These are phyloP conservation scores for Penicillium frequentans DNA, from an alignment of 2,329 filamentous ascomycete species.

Conservation along the genomic window DNA sequence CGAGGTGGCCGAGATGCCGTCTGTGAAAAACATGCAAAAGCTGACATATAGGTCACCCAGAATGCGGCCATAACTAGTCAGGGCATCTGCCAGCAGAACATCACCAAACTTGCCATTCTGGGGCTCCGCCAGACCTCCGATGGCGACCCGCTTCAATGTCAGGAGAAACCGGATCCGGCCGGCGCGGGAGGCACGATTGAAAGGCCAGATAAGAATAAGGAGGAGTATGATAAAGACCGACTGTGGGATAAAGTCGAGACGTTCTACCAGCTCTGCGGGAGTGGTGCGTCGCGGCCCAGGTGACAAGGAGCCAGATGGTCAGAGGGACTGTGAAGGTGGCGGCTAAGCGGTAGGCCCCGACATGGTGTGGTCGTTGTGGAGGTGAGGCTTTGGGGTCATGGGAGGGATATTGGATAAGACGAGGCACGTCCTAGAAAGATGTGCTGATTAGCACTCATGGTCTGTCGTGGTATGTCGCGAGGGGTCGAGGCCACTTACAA, in stretches of 20 bases:
- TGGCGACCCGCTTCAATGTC: constrained; percentile 72
- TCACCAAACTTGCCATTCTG: constrained; percentile 94
- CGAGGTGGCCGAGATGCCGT: constrained; percentile 70
- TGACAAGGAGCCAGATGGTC: constrained; percentile 69
- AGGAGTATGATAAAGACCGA: constrained; percentile 74
- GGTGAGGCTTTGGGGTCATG: constrained; percentile 38
- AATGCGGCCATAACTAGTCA: constrained; percentile 93
- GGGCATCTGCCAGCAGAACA: constrained; percentile 85
- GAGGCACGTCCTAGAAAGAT: constrained; percentile 67
- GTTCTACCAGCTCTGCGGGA: constrained; percentile 66
- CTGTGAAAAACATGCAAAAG: constrained; percentile 84
- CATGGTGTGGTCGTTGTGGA: constrained; percentile 71
- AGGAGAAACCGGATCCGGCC: constrained; percentile 75
- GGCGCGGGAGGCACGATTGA: constrained; percentile 65
- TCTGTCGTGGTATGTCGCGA: neutral
- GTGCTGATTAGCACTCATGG: neutral
- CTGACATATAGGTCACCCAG: constrained; percentile 86
- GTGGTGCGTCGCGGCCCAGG: constrained; percentile 79
- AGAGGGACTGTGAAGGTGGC: constrained; percentile 73
- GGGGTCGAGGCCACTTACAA: constrained; percentile 53
- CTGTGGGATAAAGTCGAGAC: constrained; percentile 84
- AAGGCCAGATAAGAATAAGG: constrained; percentile 69
- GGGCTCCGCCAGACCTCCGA: constrained; percentile 83
- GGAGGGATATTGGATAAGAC: constrained; percentile 80
- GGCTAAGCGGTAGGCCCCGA: constrained; percentile 83